These are phyloP conservation scores for Globisporangium canariense DNA, from an alignment of 352 stramenopile genomes.

Conservation along the genomic window DNA sequence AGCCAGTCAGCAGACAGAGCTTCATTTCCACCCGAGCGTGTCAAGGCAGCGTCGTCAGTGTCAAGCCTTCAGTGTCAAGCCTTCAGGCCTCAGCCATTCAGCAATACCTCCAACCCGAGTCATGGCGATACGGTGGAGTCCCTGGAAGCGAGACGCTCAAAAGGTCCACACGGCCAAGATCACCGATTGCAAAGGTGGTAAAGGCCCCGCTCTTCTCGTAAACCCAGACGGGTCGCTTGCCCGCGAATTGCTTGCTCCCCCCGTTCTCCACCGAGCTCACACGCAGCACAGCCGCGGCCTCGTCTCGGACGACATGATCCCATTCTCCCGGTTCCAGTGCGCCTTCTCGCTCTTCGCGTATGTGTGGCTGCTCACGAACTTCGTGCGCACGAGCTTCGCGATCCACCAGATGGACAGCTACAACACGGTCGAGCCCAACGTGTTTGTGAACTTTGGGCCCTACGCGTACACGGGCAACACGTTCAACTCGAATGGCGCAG, in stretches of 20 bases:
- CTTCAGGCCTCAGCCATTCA: not conserved
- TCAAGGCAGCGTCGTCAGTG: not conserved
- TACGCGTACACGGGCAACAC: slow-evolving; percentile 15
- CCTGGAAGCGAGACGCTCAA: not conserved
- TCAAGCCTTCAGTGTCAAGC: not conserved
- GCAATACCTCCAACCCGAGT: not conserved
- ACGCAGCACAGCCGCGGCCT: not conserved
- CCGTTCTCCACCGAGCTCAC: too few relatives aligned
- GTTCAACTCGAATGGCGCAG: not conserved
- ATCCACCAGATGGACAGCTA: slow-evolving; percentile 1
- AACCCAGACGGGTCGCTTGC: not conserved
- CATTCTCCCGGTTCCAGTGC: slow-evolving; percentile 8
- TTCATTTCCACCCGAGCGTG: not conserved
- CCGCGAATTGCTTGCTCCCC: too few relatives aligned
- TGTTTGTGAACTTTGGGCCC: slow-evolving; percentile 13
- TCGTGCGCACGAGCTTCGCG: slow-evolving; percentile 13
- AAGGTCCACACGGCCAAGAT: not conserved
- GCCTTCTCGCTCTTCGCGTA: slow-evolving; percentile 8
- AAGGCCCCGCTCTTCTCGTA: not conserved
- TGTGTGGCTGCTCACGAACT: slow-evolving; percentile 13
- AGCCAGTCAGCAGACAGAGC: not conserved
- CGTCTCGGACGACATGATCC: not conserved
- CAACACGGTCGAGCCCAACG: slow-evolving; percentile 5
- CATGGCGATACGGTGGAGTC: not conserved
- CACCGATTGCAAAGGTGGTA: not conserved